Conservation (phyloP, 1,139 yeast genomes). For the Wickerhamomyces sp. region DNA sequence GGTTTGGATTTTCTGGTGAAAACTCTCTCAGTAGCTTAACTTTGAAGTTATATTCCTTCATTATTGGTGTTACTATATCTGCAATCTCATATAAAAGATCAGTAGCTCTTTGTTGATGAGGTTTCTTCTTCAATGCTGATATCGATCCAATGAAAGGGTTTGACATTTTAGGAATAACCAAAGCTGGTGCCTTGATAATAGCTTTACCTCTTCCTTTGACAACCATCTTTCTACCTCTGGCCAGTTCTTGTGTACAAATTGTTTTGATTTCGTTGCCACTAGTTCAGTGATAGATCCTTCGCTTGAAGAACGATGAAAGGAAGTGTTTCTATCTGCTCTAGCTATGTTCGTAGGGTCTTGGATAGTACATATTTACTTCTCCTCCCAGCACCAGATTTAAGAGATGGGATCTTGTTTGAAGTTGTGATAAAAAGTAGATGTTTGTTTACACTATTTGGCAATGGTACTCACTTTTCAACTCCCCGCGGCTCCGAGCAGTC, state of each 20-base stretch:
- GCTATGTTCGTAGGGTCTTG: too few species aligned
- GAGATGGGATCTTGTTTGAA: too few species aligned
- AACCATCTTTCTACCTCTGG: constrained; percentile 15
- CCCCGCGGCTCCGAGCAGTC: too few species aligned
- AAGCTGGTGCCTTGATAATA: constrained; percentile 18
- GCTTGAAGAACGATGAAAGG: too few species aligned
- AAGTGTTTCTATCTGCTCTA: too few species aligned
- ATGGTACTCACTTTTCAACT: too few species aligned
- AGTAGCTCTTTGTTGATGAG: constrained; percentile 52
- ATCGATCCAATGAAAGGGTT: constrained; percentile 46
- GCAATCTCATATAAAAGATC: constrained; percentile 59
- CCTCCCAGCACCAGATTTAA: too few species aligned
- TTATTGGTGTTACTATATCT: constrained; percentile 63
- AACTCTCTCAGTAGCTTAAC: constrained; percentile 76
- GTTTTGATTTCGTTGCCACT: neutral
- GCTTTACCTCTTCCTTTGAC: constrained; percentile 14
- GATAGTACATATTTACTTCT: too few species aligned
- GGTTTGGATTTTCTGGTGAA: constrained; percentile 62
- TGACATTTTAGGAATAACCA: constrained; percentile 32
- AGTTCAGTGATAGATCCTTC: neutral
- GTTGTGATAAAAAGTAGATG: too few species aligned
- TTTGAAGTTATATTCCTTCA: constrained; percentile 60
- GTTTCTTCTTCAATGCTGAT: constrained; percentile 51
- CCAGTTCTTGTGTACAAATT: neutral
- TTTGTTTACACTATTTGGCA: too few species aligned